Percentiles rank a stretch among this genome's conserved stretches.
Conservation (phyloP, 1,139 yeast genomes). For the Scheffersomyces illinoinensis region DNA sequence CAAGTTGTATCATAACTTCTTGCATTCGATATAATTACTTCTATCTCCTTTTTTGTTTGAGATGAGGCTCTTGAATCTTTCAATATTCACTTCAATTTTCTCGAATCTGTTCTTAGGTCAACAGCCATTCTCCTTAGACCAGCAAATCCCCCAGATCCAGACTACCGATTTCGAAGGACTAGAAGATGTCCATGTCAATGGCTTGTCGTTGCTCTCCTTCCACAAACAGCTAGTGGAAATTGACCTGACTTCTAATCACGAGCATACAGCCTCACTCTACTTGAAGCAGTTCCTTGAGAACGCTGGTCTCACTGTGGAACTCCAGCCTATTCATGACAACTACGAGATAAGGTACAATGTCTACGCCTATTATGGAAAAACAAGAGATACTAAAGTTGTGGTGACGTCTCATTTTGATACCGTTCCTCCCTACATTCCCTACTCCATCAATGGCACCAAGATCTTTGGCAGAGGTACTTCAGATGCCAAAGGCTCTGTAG, state of each 20-base stretch:
- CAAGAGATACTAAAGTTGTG: conserved; percentile 49
- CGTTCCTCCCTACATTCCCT: conserved; percentile 66
- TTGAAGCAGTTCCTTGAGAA: conserved; percentile 35
- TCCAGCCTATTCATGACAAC: conserved; percentile 33
- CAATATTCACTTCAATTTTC: background rate
- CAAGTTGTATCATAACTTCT: background rate
- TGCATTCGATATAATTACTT: background rate
- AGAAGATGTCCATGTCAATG: conserved; percentile 11
- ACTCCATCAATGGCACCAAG: conserved; percentile 46
- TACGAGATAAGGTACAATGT: conserved; percentile 45
- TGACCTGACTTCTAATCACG: conserved; percentile 15
- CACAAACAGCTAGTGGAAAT: conserved; percentile 16
- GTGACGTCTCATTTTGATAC: conserved; percentile 72
- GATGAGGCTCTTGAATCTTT: conserved; percentile 1
- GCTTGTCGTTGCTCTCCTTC: conserved; percentile 14
- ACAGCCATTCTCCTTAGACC: background rate
- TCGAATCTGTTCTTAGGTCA: background rate
- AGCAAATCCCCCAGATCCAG: background rate
- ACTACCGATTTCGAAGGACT: conserved; percentile 2
- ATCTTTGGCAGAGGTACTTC: conserved; percentile 67
- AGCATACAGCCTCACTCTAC: conserved; percentile 11
- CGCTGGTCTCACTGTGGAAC: conserved; percentile 54
- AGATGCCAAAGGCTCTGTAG: conserved; percentile 72
- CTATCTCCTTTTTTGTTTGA: background rate
- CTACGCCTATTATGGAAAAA: conserved; percentile 54